A percentile compares a stretch with the other conserved stretches of the same genome.
phyloP scores from a whole-genome alignment of 108 stramenopile species.

The Skeletonema grethae region DNA sequence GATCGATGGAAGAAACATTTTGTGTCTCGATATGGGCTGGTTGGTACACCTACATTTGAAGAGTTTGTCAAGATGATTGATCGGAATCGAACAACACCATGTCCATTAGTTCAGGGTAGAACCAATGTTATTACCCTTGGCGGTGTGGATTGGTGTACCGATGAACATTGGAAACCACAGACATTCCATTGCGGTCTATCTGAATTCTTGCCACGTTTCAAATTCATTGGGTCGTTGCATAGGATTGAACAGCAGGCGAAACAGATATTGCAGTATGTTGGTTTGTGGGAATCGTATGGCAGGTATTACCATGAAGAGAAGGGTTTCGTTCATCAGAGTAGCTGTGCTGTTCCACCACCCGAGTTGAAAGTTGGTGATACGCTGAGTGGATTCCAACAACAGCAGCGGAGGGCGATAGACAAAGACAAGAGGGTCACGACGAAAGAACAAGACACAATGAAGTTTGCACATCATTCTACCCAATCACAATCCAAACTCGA shows the following conservation, averaged over 20 bases:
- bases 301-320: conserved; percentile 30
- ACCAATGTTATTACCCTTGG: not conserved
- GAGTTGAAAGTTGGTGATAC: conserved; percentile 6
- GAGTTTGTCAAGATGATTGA: conserved; percentile 43
- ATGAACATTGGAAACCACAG: conserved; percentile 64
- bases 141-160: conserved; percentile 43
- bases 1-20: conserved; percentile 4
- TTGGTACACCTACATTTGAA: conserved; percentile 35
- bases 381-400: conserved; percentile 29
- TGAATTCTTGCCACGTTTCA: conserved; percentile 42
- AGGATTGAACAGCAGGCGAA: conserved; percentile 47
- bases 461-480: conserved; percentile 25
- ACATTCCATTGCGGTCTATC: conserved; percentile 51
- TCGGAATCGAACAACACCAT: conserved; percentile 7
- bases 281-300: conserved; percentile 57
- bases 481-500: conserved; percentile 23
- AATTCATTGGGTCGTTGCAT: conserved; percentile 53
- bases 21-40: not conserved
- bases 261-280: conserved; percentile 47
- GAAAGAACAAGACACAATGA: conserved; percentile 5
- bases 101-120: conserved; percentile 3
- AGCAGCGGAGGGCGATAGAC: conserved; percentile 6
- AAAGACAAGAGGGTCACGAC: conserved; percentile 9
- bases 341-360: conserved; percentile 13
- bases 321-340: not conserved